These are phyloP conservation scores for Blastobotrys elegans DNA, from an alignment of 1,139 yeast genomes.

Conservation along the genomic window DNA sequence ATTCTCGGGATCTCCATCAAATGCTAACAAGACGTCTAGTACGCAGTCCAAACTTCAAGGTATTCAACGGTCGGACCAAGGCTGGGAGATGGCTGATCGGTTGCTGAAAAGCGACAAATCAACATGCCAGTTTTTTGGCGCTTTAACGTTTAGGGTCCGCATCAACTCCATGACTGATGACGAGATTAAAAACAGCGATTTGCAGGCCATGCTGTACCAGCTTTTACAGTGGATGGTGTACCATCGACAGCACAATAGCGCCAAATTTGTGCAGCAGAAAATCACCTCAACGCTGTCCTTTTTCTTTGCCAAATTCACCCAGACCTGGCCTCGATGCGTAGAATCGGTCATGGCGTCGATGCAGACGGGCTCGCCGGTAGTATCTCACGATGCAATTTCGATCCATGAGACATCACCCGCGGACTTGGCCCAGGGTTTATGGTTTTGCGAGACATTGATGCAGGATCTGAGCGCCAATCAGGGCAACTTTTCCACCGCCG, in stretches of 20 bases:
- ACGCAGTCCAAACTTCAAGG: slow-evolving; percentile 46
- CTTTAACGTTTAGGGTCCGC: slow-evolving; percentile 52
- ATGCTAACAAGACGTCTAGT: slow-evolving; percentile 15
- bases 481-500: slow-evolving; percentile 12
- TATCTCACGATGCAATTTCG: neutral
- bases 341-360: slow-evolving; percentile 16
- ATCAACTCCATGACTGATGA: slow-evolving; percentile 32
- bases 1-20: neutral
- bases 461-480: slow-evolving; percentile 24
- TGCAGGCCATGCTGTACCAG: slow-evolving; percentile 22
- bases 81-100: slow-evolving; percentile 45
- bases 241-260: slow-evolving; percentile 17
- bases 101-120: slow-evolving; percentile 40
- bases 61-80: slow-evolving; percentile 46
- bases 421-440: slow-evolving; percentile 18
- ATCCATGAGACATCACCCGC: slow-evolving; percentile 1
- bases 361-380: slow-evolving; percentile 7
- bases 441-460: slow-evolving; percentile 26
- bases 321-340: slow-evolving; percentile 30
- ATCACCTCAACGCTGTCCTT: slow-evolving; percentile 32
- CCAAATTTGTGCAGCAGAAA: slow-evolving; percentile 32
- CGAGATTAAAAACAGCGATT: slow-evolving; percentile 13
- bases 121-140: slow-evolving; percentile 56
- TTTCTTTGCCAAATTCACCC: slow-evolving; percentile 31
- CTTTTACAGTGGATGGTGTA: slow-evolving; percentile 28